These are phyloP conservation scores for Microcyclospora pomicola DNA, from an alignment of 2,329 filamentous ascomycete genomes.

Conservation along the genomic window DNA sequence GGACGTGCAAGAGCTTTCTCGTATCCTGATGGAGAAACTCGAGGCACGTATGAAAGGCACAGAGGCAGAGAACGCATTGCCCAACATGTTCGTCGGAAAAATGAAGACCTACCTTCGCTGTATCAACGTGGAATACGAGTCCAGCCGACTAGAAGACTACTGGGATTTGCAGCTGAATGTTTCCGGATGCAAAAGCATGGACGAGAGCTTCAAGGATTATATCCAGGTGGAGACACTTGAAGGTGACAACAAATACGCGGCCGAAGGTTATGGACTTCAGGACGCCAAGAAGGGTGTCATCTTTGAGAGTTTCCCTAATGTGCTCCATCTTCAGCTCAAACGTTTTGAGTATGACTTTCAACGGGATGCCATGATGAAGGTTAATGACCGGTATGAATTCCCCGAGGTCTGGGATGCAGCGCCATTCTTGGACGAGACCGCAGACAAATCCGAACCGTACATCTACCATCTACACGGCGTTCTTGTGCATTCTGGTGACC, in stretches of 20 bases:
- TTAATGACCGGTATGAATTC: constrained; percentile 86
- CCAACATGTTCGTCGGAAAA: constrained; percentile 89
- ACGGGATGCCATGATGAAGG: constrained; percentile 96
- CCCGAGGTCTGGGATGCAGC: constrained; percentile 71
- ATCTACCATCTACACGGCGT: constrained; percentile 89
- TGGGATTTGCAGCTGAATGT: constrained; percentile 99
- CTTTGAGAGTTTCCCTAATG: constrained; percentile 86
- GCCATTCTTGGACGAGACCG: constrained; percentile 74
- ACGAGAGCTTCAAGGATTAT: constrained; percentile 93
- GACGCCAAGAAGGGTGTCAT: constrained; percentile 97
- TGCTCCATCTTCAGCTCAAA: constrained; percentile 89
- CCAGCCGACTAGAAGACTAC: constrained; percentile 88
- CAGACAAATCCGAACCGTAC: constrained; percentile 80
- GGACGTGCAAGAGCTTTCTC: constrained; percentile 90
- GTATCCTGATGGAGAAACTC: constrained; percentile 93
- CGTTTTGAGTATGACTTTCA: constrained; percentile 97
- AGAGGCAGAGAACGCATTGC: constrained; percentile 72
- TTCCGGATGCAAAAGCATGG: constrained; percentile 78
- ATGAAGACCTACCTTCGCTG: constrained; percentile 98
- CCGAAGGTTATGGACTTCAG: constrained; percentile 80
- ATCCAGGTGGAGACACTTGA: constrained; percentile 93
- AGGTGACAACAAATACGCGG: constrained; percentile 96
- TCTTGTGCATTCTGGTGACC: constrained; percentile 86
- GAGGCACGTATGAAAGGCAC: constrained; percentile 98
- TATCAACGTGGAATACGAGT: constrained; percentile 97